Conservation (phyloP, 2,329 filamentous ascomycete species). For the Ampelomyces quisqualis region DNA sequence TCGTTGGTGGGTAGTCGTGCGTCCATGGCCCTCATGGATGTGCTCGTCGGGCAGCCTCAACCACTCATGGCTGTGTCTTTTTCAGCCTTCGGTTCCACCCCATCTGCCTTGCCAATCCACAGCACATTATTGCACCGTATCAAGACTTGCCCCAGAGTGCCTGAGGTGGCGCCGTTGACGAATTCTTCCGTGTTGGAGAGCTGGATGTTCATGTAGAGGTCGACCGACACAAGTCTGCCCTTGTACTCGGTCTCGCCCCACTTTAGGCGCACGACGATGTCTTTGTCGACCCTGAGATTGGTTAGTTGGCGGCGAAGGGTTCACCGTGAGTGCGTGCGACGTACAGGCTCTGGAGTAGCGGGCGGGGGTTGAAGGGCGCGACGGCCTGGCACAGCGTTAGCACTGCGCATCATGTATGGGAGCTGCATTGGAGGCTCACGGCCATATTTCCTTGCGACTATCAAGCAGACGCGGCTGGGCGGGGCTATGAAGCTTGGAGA, state of each 20-base stretch:
- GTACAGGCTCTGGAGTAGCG: conserved; percentile 90
- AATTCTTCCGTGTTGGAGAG: conserved; percentile 88
- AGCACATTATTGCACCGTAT: conserved; percentile 99
- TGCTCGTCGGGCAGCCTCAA: conserved; percentile 22
- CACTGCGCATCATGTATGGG: not conserved
- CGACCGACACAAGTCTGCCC: conserved; percentile 85
- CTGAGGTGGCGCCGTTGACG: conserved; percentile 82
- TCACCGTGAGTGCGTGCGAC: conserved; percentile 38
- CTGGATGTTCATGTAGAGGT: conserved; percentile 99
- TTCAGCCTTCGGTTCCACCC: conserved; percentile 45
- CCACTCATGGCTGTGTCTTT: conserved; percentile 46
- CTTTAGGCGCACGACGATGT: conserved; percentile 90
- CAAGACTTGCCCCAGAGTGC: conserved; percentile 82
- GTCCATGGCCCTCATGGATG: not conserved
- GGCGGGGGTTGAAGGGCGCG: conserved; percentile 93
- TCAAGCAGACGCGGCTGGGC: not conserved
- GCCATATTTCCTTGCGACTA: conserved; percentile 43
- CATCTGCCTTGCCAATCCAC: conserved; percentile 70
- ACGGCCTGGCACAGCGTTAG: conserved; percentile 45
- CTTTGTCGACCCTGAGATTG: conserved; percentile 72
- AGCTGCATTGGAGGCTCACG: conserved; percentile 23
- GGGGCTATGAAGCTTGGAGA: no score
- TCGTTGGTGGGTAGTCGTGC: not conserved
- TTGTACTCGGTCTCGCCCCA: conserved; percentile 99
- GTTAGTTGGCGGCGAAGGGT: conserved; percentile 11